Conservation (phyloP, 2,329 filamentous ascomycete genomes). For the Sphaerulina populicola region DNA sequence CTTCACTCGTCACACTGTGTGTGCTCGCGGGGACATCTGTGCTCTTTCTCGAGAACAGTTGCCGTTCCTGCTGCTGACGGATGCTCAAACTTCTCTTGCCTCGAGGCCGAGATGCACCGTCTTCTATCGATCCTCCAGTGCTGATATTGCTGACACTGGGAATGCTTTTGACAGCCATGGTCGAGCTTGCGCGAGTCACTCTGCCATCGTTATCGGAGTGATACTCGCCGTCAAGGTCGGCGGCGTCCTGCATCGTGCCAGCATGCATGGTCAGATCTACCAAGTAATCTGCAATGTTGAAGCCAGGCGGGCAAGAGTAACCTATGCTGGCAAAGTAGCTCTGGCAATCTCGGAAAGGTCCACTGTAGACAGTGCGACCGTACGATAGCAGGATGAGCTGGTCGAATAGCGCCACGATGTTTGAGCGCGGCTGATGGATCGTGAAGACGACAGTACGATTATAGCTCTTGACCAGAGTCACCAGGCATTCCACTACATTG, state of each 20-base stretch:
- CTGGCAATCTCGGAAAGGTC: conserved; percentile 80
- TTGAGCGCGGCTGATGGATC: conserved; percentile 94
- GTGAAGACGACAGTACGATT: conserved; percentile 97
- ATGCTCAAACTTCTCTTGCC: conserved; percentile 70
- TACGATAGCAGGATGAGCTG: conserved; percentile 83
- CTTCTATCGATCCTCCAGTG: conserved; percentile 43
- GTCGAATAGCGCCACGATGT: conserved; percentile 96
- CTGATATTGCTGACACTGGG: conserved; percentile 73
- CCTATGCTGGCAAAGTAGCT: conserved; percentile 86
- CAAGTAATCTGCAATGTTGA: conserved; percentile 97
- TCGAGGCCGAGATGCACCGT: conserved; percentile 52
- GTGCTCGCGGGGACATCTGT: conserved; percentile 43
- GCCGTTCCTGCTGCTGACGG: conserved; percentile 75
- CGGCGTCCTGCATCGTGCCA: conserved; percentile 48
- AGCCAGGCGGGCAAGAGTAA: conserved; percentile 87
- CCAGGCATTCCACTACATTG: conserved; percentile 93
- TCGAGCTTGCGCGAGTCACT: conserved; percentile 74
- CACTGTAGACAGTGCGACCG: conserved; percentile 86
- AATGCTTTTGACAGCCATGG: conserved; percentile 80
- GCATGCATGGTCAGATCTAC: conserved; percentile 98
- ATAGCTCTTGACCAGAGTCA: conserved; percentile 90
- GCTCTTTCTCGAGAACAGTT: conserved; percentile 79
- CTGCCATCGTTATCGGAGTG: conserved; percentile 54
- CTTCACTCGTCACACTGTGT: conserved; percentile 48
- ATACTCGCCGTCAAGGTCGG: conserved; percentile 46